Evolutionary conservation across 1,284 basidiomycete genomes (phyloP), one percentile per base, ranked within the genome.

Genomic region (Austroboletus rostrupii): DNA sequence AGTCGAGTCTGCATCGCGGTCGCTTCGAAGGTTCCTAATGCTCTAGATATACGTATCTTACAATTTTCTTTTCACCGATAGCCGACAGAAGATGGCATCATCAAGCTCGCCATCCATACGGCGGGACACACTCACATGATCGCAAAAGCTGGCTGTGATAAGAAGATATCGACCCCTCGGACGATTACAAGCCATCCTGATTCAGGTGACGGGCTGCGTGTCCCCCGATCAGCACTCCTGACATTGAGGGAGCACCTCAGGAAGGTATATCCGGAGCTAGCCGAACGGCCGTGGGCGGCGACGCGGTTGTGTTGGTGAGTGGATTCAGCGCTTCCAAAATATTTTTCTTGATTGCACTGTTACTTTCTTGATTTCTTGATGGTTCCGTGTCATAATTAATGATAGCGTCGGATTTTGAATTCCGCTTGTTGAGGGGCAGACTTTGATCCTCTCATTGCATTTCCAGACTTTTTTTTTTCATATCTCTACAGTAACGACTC

Each of bases 291-390:
- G 0, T 85, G 91, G 58, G 67, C 68, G 20, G 72, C 70, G 4
- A 92, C 90, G 8, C 76, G 92, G 46, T 71, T 95, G 55, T 95
- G 92, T 71, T 94, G 91, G 90, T 92, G 70, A 65, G 77, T 56
- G 17, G 3, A 7, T 29, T 48, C 17, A 7, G 37, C 45, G 32
- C 12, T 17, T 8, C 7, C 33, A 36, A n/a, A n/a, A 26, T 40
- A 9, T 11, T 28, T 40, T 39, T 49, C n/a, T 29, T 17, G 29
- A 33, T 39, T 33, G 20, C 39, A 26, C 36, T 35, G 16, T 32
- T 28, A 14, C 21, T 36, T 3, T 17, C 32, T n/a, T n/a, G n/a
- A n/a, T n/a, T n/a, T n/a, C n/a, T n/a, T n/a, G n/a, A n/a, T n/a
- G n/a, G n/a, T n/a, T n/a, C n/a, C n/a, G 9, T 38, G 33, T 3